These are phyloP conservation scores for Phaeosphaeriaceae sp. DNA, from an alignment of 2,329 filamentous ascomycete genomes.

Conservation along the genomic window DNA sequence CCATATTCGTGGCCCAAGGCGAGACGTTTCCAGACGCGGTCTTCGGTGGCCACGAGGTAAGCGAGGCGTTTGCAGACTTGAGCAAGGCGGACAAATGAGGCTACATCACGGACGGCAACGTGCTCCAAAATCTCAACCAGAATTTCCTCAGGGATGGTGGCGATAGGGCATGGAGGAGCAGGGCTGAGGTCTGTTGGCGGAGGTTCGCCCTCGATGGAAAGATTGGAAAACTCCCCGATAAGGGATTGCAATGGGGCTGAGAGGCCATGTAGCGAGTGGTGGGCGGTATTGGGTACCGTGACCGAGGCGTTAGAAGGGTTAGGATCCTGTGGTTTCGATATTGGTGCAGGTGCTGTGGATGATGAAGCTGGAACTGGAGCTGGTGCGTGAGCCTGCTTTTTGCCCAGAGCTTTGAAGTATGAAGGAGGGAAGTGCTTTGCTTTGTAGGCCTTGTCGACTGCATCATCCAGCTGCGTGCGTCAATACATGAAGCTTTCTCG, in stretches of 20 bases:
- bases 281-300: constrained; percentile 62
- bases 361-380: constrained; percentile 12
- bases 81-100: constrained; percentile 76
- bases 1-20: constrained; percentile 76
- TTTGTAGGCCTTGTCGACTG: constrained; percentile 85
- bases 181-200: constrained; percentile 76
- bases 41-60: constrained; percentile 83
- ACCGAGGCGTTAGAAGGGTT: constrained; percentile 60
- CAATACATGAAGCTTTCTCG: constrained; percentile 4
- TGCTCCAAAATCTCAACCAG: constrained; percentile 79
- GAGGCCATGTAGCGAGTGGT: constrained; percentile 65
- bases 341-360: constrained; percentile 21
- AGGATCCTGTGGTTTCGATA: constrained; percentile 49
- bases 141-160: constrained; percentile 81
- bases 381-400: neutral
- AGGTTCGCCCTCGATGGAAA: constrained; percentile 72
- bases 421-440: constrained; percentile 86
- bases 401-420: constrained; percentile 45
- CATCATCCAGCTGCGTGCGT: constrained; percentile 73
- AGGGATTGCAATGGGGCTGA: constrained; percentile 71
- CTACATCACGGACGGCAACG: constrained; percentile 77
- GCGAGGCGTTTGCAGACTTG: constrained; percentile 88
- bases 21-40: constrained; percentile 83
- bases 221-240: constrained; percentile 75
- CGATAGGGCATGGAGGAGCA: constrained; percentile 80